Evolutionary conservation across 2,329 filamentous ascomycete species (phyloP).

Genomic region (Diaporthe ilicicola): DNA sequence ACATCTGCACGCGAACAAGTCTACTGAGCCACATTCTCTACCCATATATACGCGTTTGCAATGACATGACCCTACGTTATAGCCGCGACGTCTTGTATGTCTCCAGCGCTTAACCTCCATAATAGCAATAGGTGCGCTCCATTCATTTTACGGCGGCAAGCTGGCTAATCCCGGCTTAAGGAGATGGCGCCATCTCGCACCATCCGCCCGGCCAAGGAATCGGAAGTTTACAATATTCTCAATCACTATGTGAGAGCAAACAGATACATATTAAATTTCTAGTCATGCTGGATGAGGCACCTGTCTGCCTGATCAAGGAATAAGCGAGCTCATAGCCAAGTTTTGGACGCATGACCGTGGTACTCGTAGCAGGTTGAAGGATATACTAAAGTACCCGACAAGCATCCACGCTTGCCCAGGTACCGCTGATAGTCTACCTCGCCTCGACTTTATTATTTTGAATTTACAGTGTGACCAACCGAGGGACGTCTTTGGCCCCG

Average conservation of each 20-base stretch:
- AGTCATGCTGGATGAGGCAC: neutral
- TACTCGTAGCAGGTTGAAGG: neutral
- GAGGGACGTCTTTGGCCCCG: neutral
- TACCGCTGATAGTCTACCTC: neutral
- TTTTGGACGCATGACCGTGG: neutral
- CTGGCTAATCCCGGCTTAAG: conserved; percentile 17
- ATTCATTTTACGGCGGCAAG: neutral
- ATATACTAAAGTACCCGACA: too few species aligned
- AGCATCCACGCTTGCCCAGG: neutral
- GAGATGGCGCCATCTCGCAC: conserved; percentile 25
- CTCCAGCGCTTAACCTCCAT: neutral
- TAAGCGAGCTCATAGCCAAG: neutral
- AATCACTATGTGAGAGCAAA: neutral
- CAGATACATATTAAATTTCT: neutral
- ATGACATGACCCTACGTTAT: neutral
- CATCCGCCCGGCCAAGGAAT: conserved; percentile 8
- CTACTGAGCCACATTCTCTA: neutral
- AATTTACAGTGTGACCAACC: neutral
- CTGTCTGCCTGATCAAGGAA: too few species aligned
- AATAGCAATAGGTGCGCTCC: neutral
- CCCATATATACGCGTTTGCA: neutral
- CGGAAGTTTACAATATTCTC: neutral
- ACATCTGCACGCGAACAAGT: neutral
- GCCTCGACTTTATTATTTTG: neutral
- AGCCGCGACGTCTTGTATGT: neutral